Base-by-base conservation (phyloP, 2,329 filamentous ascomycete genomes). In the Pyrenochaeta sp. region DNA sequence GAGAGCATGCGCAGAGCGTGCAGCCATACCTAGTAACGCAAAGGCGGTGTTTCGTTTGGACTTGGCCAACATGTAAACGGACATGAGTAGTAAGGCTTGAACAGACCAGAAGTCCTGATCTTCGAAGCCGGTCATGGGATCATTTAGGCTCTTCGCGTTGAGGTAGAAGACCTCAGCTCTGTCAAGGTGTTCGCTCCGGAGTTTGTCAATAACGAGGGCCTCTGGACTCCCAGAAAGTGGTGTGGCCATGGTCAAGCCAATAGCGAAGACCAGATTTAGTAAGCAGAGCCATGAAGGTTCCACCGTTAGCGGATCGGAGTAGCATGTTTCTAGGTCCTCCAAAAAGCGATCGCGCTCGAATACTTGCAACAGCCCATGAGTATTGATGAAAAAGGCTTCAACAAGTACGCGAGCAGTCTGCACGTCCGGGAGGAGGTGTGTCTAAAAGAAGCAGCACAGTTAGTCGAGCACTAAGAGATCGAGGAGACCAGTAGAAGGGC, bases 71-170 rank as follows among this genome's bases (percentile, higher is more conserved):
- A 85, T 86, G 66, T 89, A 91, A 2, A 89, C 73, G 0, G 87
- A 82, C 84, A 90, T 89, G 36, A 91, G 75, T 0, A 86, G 76
- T 43, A 90, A 76, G 2, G 86, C 86, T 67, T 90, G 87, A 46
- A 90, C 82, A 12, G 86, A 86, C 85, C 87, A 89, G 56, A 90
- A 84, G 54, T 88, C 84, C 24, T 84, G 85, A 65, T 89, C 85
- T 66, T 89, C 87, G 47, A 88, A 83, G 0, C 85, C 80, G 2
- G 73, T 77, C 52, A 79, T 72, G 8, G 80, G 81, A 53, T 83
- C 80, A 36, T 77, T 78, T 15, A 89, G 76, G 42, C 78, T 80
- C 62, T 84, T 86, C 5, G 87, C 88, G 60, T 83, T 86, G 15
- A 82, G 77, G 66, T 87, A 90, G 69, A 90, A 89, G 10, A 85